Evolutionary conservation across 2,329 filamentous ascomycete species (phyloP).

Genomic region (Waltergamsia citrina): DNA sequence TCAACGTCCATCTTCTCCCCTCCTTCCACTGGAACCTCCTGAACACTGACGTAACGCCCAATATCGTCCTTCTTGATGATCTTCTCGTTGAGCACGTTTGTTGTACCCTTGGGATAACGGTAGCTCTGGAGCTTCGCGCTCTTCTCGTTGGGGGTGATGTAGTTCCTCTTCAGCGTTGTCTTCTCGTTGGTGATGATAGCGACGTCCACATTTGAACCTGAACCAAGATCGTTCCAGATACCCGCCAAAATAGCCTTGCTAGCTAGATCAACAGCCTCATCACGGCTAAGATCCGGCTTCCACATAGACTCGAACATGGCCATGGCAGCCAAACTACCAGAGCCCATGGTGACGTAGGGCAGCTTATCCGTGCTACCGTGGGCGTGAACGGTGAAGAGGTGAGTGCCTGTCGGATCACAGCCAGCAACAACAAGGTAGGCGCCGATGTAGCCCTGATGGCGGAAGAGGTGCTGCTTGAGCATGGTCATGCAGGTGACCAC

Average conservation of each 20-base stretch:
- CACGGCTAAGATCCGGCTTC: constrained; percentile 67
- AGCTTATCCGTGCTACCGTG: constrained; percentile 98
- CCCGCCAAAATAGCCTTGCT: constrained; percentile 86
- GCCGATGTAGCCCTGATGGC: constrained; percentile 94
- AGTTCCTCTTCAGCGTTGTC: constrained; percentile 88
- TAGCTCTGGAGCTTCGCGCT: constrained; percentile 90
- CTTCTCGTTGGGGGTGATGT: constrained; percentile 86
- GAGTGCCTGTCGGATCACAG: constrained; percentile 88
- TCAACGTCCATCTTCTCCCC: constrained; percentile 64
- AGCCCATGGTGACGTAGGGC: constrained; percentile 98
- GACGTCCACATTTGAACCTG: constrained; percentile 94
- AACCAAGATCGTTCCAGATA: constrained; percentile 98
- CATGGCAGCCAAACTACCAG: constrained; percentile 93
- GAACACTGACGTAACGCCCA: constrained; percentile 85
- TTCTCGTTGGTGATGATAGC: constrained; percentile 93
- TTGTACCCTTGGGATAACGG: constrained; percentile 83
- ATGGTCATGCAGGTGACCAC: constrained; percentile 99
- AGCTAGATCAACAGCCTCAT: constrained; percentile 75
- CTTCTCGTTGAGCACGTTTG: constrained; percentile 91
- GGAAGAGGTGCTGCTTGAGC: constrained; percentile 98
- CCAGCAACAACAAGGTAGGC: constrained; percentile 96
- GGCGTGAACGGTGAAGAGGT: constrained; percentile 96
- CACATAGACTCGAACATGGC: constrained; percentile 95
- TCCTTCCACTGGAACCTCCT: constrained; percentile 66
- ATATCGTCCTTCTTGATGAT: constrained; percentile 91